Evolutionary conservation across 2,329 filamentous ascomycete species (phyloP).

Genomic region (Pseudocercospora eumusae): DNA sequence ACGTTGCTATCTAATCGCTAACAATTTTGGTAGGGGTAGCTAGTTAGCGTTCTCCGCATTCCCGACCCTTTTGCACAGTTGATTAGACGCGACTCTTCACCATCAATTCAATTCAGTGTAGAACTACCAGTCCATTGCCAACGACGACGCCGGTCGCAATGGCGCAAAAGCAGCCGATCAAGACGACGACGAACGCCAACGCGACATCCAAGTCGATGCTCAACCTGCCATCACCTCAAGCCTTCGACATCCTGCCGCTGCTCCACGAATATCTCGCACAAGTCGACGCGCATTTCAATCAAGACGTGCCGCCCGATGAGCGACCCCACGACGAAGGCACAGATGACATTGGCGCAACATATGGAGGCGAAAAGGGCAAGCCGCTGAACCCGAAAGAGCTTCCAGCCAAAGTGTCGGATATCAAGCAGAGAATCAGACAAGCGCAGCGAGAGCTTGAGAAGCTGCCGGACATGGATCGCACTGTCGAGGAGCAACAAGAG

Average conservation of each 20-base stretch:
- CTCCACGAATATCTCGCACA: conserved; percentile 76
- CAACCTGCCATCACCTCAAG: conserved; percentile 70
- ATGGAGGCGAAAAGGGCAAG: conserved; percentile 20
- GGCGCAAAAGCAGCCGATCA: conserved; percentile 28
- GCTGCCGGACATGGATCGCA: conserved; percentile 70
- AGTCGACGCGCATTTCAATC: conserved; percentile 48
- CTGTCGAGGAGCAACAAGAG: conserved; percentile 66
- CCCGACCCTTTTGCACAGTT: too few relatives aligned
- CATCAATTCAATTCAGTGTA: too few relatives aligned
- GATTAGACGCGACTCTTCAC: too few relatives aligned
- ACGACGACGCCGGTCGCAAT: too few relatives aligned
- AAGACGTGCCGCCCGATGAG: conserved; percentile 12
- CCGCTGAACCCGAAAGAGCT: conserved; percentile 72
- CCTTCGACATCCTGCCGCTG: conserved; percentile 82
- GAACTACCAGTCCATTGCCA: too few relatives aligned
- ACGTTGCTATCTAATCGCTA: too few relatives aligned
- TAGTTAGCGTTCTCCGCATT: too few relatives aligned
- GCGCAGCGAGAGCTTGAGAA: conserved; percentile 66
- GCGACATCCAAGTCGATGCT: conserved; percentile 35
- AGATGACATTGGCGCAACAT: conserved; percentile 42
- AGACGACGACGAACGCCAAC: conserved; percentile 28
- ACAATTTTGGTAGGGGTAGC: too few relatives aligned
- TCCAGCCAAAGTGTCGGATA: conserved; percentile 57
- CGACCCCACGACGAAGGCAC: conserved; percentile 12
- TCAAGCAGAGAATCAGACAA: conserved; percentile 72